phyloP scores from a whole-genome alignment of 176 grass and related monocot species.

The Hsuehochloa calcarea region DNA sequence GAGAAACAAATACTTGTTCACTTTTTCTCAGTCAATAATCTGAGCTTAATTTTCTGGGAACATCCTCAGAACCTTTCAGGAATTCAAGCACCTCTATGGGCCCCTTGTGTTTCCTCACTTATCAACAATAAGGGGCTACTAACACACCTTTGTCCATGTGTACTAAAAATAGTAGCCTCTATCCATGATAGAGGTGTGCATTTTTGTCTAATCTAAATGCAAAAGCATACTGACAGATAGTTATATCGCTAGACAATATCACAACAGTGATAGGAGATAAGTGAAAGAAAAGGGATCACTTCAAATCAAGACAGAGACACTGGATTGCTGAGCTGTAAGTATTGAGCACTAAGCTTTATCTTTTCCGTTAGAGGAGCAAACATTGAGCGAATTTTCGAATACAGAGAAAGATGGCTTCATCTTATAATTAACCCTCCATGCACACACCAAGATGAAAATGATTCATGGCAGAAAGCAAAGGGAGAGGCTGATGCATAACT shows the following conservation, averaged over 20 bases:
- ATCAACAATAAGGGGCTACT: conserved; percentile 12
- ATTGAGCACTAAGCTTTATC: conserved; percentile 36
- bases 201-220: conserved; percentile 35
- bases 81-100: conserved; percentile 21
- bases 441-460: conserved; percentile 49
- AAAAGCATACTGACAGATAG: conserved; percentile 26
- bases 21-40: background rate
- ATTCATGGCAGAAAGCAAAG: conserved; percentile 51
- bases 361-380: conserved; percentile 51
- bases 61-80: conserved; percentile 17
- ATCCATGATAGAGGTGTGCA: conserved; percentile 21
- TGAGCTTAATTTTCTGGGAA: background rate
- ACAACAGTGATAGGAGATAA: conserved; percentile 33
- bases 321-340: conserved; percentile 35
- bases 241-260: conserved; percentile 13
- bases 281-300: conserved; percentile 23
- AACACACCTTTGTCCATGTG: conserved; percentile 18
- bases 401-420: conserved; percentile 47
- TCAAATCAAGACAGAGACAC: conserved; percentile 36
- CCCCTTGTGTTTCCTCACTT: background rate
- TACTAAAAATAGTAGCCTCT: conserved; percentile 32
- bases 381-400: conserved; percentile 31
- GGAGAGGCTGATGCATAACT: conserved; percentile 24
- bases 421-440: conserved; percentile 50
- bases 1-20: background rate